Conservation (phyloP, 2,329 filamentous ascomycete genomes). For the Dactylellina parvicollis region DNA sequence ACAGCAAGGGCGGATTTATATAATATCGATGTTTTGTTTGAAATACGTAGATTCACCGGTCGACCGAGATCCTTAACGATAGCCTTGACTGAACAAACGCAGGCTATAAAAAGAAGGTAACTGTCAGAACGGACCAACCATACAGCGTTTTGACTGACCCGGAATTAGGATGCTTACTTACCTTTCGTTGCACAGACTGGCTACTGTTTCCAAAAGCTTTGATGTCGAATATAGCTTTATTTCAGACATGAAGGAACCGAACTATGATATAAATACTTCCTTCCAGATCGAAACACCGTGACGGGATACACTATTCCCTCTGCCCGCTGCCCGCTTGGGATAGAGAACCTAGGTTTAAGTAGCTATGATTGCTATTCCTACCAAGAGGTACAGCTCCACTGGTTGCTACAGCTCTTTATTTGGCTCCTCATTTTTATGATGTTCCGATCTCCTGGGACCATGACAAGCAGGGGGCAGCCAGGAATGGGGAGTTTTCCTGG, state of each 20-base stretch:
- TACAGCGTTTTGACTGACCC: constrained; percentile 9
- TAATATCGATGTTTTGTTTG: constrained; percentile 5
- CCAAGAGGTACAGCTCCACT: too few species aligned
- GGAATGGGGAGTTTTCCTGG: neutral
- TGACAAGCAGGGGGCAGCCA: constrained; percentile 8
- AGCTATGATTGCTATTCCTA: too few species aligned
- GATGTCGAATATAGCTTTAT: constrained; percentile 41
- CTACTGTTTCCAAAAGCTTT: constrained; percentile 16
- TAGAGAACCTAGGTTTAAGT: too few species aligned
- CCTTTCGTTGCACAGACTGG: constrained; percentile 15
- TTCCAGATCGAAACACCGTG: neutral
- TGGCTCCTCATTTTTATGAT: constrained; percentile 11
- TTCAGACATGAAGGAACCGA: constrained; percentile 32
- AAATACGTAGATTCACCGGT: constrained; percentile 6
- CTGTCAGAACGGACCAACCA: constrained; percentile 27
- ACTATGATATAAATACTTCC: constrained; percentile 35
- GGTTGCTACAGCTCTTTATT: too few species aligned
- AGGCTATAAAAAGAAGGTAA: constrained; percentile 44
- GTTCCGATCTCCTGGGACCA: neutral
- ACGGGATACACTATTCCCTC: neutral
- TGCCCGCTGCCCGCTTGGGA: too few species aligned
- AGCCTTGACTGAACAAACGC: neutral
- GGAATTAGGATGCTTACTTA: constrained; percentile 24
- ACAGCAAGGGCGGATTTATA: constrained; percentile 13
- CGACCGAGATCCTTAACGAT: constrained; percentile 39